phyloP scores from a whole-genome alignment of 306 rosid genomes.

The Cucumis melo region DNA sequence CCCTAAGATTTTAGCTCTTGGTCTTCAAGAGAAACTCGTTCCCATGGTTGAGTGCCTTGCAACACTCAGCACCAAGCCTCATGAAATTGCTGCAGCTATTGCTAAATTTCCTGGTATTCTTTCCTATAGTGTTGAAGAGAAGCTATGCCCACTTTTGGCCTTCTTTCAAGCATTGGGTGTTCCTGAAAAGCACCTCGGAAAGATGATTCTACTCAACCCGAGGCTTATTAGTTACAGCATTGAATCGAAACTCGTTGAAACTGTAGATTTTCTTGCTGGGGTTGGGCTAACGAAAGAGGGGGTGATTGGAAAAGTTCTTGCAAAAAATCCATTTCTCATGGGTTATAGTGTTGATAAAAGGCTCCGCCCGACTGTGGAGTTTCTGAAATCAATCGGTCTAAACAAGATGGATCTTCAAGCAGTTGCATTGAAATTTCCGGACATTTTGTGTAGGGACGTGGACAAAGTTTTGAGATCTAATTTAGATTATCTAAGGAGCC shows the following conservation, averaged over 20 bases:
- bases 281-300: slow-evolving; percentile 66
- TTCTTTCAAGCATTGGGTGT: slow-evolving; percentile 74
- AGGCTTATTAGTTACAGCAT: slow-evolving; percentile 90
- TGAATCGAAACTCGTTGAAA: slow-evolving; percentile 53
- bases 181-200: slow-evolving; percentile 72
- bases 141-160: slow-evolving; percentile 87
- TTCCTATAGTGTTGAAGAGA: slow-evolving; percentile 74
- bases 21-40: slow-evolving; percentile 66
- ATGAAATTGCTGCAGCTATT: slow-evolving; percentile 61
- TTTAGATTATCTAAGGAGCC: slow-evolving; percentile 32
- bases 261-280: slow-evolving; percentile 54
- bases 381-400: slow-evolving; percentile 53
- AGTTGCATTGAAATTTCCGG: slow-evolving; percentile 54
- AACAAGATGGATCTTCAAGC: slow-evolving; percentile 47
- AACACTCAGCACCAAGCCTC: slow-evolving; percentile 57
- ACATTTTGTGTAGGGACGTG: slow-evolving; percentile 69
- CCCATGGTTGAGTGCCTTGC: slow-evolving; percentile 73
- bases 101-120: slow-evolving; percentile 72
- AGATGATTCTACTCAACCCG: slow-evolving; percentile 63
- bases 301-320: slow-evolving; percentile 66
- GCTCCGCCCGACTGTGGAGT: slow-evolving; percentile 54
- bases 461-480: slow-evolving; percentile 57
- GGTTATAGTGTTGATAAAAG: slow-evolving; percentile 77
- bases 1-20: slow-evolving; percentile 66
- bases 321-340: slow-evolving; percentile 65